Evolutionary conservation across 164 flowering plant species (phyloP).

Genomic region (Sedum album): DNA sequence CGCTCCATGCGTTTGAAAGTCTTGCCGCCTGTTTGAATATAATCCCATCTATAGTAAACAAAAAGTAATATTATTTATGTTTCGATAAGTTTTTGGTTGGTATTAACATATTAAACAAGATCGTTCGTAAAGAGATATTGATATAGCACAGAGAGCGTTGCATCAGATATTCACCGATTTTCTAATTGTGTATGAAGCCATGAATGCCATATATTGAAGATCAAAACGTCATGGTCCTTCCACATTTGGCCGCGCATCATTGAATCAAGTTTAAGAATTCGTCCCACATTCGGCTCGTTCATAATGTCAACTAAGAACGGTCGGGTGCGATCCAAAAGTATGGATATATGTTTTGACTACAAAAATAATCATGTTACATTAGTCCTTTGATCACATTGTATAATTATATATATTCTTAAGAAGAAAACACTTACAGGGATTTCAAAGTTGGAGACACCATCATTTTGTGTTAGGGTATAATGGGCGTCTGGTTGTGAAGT

Average conservation of each 20-base stretch:
- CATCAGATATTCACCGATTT: neutral
- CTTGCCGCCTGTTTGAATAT: constrained; percentile 22
- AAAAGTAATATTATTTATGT: no score
- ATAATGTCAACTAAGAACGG: neutral
- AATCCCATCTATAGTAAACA: constrained; percentile 6
- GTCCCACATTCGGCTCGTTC: neutral
- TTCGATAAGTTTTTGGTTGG: no score
- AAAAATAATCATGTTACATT: neutral
- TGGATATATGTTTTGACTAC: neutral
- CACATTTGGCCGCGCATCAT: neutral
- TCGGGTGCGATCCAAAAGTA: neutral
- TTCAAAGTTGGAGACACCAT: neutral
- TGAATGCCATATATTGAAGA: neutral
- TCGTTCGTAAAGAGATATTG: no score
- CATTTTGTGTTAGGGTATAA: neutral
- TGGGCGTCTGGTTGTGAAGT: neutral
- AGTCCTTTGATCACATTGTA: neutral
- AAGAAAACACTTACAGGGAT: neutral
- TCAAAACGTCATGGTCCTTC: neutral
- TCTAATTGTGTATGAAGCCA: neutral
- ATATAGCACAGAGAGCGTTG: no score
- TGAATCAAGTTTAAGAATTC: neutral
- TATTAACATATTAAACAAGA: no score
- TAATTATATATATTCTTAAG: neutral
- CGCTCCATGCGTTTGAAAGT: constrained; percentile 13